Evolutionary conservation across 75 land plant genomes (phyloP).

Genomic region (Sequoiadendron giganteum): DNA sequence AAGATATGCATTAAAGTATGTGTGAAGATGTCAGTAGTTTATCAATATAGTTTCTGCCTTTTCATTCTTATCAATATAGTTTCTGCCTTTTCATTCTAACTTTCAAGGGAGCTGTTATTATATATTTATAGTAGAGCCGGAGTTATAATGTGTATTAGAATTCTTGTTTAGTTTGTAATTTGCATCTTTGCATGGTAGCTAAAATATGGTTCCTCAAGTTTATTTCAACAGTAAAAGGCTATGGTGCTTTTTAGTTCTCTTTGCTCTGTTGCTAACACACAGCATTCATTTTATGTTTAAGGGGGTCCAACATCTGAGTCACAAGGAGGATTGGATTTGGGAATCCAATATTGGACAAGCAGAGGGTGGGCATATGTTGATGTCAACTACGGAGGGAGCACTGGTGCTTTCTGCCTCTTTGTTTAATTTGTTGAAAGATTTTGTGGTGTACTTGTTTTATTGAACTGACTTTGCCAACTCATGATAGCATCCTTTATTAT

Average conservation of each 20-base stretch:
- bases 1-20: background rate
- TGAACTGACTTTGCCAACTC: background rate
- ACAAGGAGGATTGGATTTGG: slow-evolving; percentile 63
- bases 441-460: background rate
- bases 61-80: background rate
- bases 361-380: slow-evolving; percentile 99
- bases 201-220: background rate
- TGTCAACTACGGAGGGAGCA: slow-evolving; percentile 99
- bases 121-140: background rate
- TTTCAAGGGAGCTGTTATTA: background rate
- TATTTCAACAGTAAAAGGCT: background rate
- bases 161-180: background rate
- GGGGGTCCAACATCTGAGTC: slow-evolving; percentile 92
- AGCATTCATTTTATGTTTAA: slow-evolving; percentile 1
- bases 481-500: background rate
- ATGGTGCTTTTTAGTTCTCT: background rate
- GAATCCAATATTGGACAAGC: slow-evolving; percentile 97
- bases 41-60: background rate
- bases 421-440: background rate
- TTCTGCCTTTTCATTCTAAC: background rate
- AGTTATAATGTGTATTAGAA: background rate
- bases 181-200: background rate
- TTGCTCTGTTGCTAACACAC: background rate
- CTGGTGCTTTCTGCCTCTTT: slow-evolving; percentile 55
- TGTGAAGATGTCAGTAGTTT: background rate